Percentiles rank a stretch among this genome's conserved stretches.
These are phyloP conservation scores for Erodium moschatum DNA, from an alignment of 441 rosid genomes.

Conservation along the genomic window DNA sequence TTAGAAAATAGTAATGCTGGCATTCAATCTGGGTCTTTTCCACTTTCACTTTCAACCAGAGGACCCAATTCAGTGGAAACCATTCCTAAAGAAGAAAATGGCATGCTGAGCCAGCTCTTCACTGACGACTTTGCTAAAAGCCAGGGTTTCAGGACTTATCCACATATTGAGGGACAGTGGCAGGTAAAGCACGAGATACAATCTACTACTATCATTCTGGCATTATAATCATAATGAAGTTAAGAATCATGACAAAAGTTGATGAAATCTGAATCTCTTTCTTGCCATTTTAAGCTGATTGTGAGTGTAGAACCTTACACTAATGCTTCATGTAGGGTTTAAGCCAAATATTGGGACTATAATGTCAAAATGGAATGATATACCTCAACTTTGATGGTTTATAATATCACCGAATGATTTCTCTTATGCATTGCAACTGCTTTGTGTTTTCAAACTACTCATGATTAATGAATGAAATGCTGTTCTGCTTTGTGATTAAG, in stretches of 20 bases:
- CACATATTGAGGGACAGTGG: conserved; percentile 38
- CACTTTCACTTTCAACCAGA: conserved; percentile 24
- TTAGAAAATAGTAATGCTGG: conserved; percentile 37
- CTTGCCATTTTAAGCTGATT: background rate
- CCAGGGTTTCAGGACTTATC: conserved; percentile 40
- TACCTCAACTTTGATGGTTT: background rate
- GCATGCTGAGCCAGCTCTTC: conserved; percentile 37
- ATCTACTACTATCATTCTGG: background rate
- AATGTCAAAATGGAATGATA: background rate
- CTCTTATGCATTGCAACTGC: background rate
- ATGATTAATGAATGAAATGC: background rate
- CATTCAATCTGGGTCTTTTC: conserved; percentile 34
- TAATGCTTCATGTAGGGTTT: background rate
- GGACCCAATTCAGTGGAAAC: conserved; percentile 25
- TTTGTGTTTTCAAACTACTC: background rate
- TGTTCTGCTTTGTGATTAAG: background rate
- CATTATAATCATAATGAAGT: background rate
- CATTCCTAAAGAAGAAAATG: conserved; percentile 37
- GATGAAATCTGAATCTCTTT: conserved; percentile 3
- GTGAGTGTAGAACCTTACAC: background rate
- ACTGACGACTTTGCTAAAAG: conserved; percentile 27
- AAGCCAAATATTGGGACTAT: background rate
- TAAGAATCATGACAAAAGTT: background rate
- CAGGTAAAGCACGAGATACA: conserved; percentile 32
- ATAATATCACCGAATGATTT: background rate